Percentiles rank a stretch among this genome's conserved stretches.
Conservation (phyloP, 805 yeast genomes). For the Debaryomyces tyrocola region DNA sequence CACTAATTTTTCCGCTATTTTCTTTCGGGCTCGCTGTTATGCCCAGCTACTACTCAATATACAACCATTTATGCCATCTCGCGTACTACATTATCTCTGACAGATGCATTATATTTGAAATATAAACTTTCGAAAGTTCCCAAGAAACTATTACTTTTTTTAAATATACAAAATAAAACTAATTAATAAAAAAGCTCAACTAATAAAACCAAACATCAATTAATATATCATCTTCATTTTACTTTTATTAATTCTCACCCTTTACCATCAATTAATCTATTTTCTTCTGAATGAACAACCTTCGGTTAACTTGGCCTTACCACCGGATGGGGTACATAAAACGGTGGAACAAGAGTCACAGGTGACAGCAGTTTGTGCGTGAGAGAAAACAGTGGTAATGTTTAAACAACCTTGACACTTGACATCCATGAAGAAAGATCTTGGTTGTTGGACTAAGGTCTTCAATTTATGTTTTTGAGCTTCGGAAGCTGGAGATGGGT, state of each 20-base stretch:
- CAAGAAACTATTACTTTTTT: not conserved
- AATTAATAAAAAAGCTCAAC: not conserved
- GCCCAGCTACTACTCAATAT: too few species aligned
- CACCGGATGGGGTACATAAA: constrained; percentile 99
- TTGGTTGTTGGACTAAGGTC: constrained; percentile 95
- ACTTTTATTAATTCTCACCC: not conserved
- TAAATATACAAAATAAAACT: constrained; percentile 1
- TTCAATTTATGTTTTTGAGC: constrained; percentile 96
- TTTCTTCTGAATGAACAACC: constrained; percentile 99
- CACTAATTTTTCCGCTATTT: not conserved
- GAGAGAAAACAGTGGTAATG: constrained; percentile 99
- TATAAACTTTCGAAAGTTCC: constrained; percentile 1
- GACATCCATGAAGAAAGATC: constrained; percentile 99
- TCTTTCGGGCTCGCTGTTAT: not conserved
- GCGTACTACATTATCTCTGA: not conserved
- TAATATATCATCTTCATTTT: not conserved
- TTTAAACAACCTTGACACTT: constrained; percentile 99
- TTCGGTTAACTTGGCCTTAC: constrained; percentile 99
- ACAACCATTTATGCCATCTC: not conserved
- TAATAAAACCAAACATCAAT: not conserved
- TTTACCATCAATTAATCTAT: constrained; percentile 46
- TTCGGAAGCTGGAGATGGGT: constrained; percentile 98
- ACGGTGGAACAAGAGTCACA: constrained; percentile 99
- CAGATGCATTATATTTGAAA: constrained; percentile 1
- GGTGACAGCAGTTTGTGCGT: constrained; percentile 99